Base-by-base conservation (phyloP, 2,329 filamentous ascomycete species). In the Epichloe typhina region DNA sequence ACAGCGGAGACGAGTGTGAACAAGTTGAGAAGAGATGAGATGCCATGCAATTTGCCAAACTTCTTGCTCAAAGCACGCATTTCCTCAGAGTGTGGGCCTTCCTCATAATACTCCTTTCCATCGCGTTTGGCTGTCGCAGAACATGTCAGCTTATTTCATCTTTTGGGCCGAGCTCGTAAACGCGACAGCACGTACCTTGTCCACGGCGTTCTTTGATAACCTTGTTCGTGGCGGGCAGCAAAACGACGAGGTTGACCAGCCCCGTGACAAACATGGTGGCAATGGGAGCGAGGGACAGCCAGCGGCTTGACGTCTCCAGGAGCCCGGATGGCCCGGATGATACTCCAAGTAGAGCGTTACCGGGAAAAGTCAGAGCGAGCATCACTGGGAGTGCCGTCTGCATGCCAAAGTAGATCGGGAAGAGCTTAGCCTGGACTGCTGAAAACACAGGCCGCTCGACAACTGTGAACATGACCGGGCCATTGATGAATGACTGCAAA, bases 381-480 rank as follows among this genome's bases (percentile, higher is more conserved):
- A 87, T 62, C 15, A 84, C 66, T 0, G 93, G 88, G 1, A 91
- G 72, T 5, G 76, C 74, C 4, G 88, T 83, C 70, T 97, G 91
- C 52, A 97, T 72, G 44, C 79, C 74, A 66, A 97, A 97, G 74
- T 95, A 98, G 60, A 88, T 76, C 36, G 88, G 88, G 71, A 96
- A 95, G 49, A 90, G 79, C 55, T 80, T 80, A 57, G 81, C 76
- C 68, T 96, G 91, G 35, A 96, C 77, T 17, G 81, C 75, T 26
- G 84, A 80, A 72, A 98, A 97, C 63, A 88, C 81, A 0, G 87
- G 80, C 26, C 88, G 81, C 26, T 88, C 81, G 38, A 96, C 80
- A 11, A 79, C 76, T 62, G 77, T 82, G 74, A 85, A 95, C 60
- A 88, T 82, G 50, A 90, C 73, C 49, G 88, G 80, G 52, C 88